A percentile compares a stretch with the other conserved stretches of the same genome.
These are phyloP conservation scores for Lactarius hengduanensis DNA, from an alignment of 768 basidiomycete species.

Conservation along the genomic window DNA sequence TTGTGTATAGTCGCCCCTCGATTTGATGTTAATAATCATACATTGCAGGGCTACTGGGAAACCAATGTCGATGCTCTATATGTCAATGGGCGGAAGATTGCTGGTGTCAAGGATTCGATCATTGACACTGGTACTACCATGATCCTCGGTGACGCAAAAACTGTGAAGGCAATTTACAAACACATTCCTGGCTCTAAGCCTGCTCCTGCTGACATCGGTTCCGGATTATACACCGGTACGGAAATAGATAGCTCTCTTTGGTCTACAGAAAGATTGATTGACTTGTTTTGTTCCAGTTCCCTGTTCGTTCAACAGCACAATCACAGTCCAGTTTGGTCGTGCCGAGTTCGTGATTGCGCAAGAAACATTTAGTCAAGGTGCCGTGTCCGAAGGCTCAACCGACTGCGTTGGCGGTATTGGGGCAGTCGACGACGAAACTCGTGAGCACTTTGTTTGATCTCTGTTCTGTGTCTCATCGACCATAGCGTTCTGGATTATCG, in stretches of 20 bases:
- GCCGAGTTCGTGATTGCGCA: conserved; percentile 31
- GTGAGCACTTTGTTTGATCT: not conserved
- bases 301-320: conserved; percentile 25
- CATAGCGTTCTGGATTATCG: conserved; percentile 5
- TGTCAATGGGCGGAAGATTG: conserved; percentile 1
- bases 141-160: conserved; percentile 23
- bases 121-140: conserved; percentile 30
- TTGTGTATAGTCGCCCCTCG: not conserved
- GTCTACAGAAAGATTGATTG: not conserved
- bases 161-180: conserved; percentile 20
- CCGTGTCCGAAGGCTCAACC: conserved; percentile 25
- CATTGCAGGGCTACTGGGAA: conserved; percentile 29
- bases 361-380: conserved; percentile 33
- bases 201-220: not conserved
- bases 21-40: not conserved
- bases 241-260: not conserved
- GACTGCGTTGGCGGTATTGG: conserved; percentile 29
- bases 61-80: conserved; percentile 17
- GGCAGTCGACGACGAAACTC: not conserved
- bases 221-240: conserved; percentile 1
- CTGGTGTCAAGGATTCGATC: conserved; percentile 16
- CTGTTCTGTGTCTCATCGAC: not conserved
- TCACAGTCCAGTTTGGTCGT: conserved; percentile 36
- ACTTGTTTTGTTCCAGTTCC: conserved; percentile 26
- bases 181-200: conserved; percentile 10